Percentiles rank a stretch among this genome's conserved stretches.
Conservation (phyloP, 2,329 filamentous ascomycete genomes). For the Aspergillus sp. region DNA sequence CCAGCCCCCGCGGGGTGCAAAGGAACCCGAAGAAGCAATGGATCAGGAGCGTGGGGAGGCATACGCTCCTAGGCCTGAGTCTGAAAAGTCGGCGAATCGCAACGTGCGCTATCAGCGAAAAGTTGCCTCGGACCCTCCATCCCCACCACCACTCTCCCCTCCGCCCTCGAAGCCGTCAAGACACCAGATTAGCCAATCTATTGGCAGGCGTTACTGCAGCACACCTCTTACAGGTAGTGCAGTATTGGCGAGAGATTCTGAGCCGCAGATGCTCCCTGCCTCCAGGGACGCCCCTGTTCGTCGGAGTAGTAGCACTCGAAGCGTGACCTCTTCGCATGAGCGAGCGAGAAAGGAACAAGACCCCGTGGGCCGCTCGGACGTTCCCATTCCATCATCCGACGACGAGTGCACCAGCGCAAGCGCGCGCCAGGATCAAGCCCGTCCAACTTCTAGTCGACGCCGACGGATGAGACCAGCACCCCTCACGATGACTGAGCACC, state of each 20-base stretch:
- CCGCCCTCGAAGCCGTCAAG: constrained; percentile 25
- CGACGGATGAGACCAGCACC: constrained; percentile 17
- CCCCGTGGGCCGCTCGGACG: constrained; percentile 28
- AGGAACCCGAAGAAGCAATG: not conserved
- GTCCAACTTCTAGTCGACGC: constrained; percentile 8
- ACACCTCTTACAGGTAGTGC: constrained; percentile 13
- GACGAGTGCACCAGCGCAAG: constrained; percentile 37
- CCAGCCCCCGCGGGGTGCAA: not conserved
- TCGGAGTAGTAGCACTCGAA: constrained; percentile 29
- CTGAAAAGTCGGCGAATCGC: constrained; percentile 14
- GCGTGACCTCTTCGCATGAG: constrained; percentile 25
- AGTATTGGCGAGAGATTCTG: constrained; percentile 12
- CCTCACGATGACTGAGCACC: constrained; percentile 13
- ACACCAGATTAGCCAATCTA: constrained; percentile 14
- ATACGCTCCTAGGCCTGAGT: not conserved
- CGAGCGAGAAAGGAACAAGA: constrained; percentile 20
- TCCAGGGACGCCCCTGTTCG: constrained; percentile 20
- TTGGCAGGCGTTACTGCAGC: constrained; percentile 22
- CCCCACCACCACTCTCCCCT: constrained; percentile 31
- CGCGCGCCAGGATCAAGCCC: constrained; percentile 13
- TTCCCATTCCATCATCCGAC: constrained; percentile 44
- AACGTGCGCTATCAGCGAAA: constrained; percentile 18
- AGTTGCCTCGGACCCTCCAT: constrained; percentile 27
- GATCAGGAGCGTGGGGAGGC: not conserved
- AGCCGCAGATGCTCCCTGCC: constrained; percentile 11